Evolutionary conservation across 2,329 filamentous ascomycete species (phyloP).

Genomic region (Aspergillus aculeatinus): DNA sequence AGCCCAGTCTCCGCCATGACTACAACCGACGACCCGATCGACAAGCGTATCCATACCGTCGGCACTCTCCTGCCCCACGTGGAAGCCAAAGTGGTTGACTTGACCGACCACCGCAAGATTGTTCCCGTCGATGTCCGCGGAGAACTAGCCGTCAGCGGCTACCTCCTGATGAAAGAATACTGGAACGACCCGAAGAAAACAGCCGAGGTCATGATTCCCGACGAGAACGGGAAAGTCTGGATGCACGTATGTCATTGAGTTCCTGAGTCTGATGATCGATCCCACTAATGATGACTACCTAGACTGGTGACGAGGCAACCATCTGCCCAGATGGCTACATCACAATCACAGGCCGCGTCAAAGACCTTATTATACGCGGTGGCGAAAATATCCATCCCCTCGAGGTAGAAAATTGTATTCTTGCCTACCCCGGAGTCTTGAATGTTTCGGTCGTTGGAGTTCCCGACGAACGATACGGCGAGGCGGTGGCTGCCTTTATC

Average conservation of each 20-base stretch:
- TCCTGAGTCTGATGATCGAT: not conserved
- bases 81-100: constrained; percentile 72
- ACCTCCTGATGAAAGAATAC: constrained; percentile 88
- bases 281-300: constrained; percentile 19
- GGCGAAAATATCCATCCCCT: constrained; percentile 96
- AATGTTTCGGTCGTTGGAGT: constrained; percentile 84
- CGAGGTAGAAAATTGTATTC: constrained; percentile 85
- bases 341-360: constrained; percentile 84
- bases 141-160: constrained; percentile 80
- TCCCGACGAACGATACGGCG: constrained; percentile 78
- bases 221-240: constrained; percentile 65
- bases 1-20: constrained; percentile 74
- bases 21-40: constrained; percentile 68
- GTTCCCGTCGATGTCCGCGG: constrained; percentile 67
- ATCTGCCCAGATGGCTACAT: constrained; percentile 85
- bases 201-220: constrained; percentile 62
- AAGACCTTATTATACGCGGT: constrained; percentile 91
- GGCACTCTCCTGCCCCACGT: constrained; percentile 85
- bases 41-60: constrained; percentile 71
- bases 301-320: constrained; percentile 84
- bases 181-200: constrained; percentile 73
- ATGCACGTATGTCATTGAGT: constrained; percentile 59
- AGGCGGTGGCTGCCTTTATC: constrained; percentile 82
- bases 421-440: constrained; percentile 66
- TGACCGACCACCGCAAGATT: constrained; percentile 57